Percentiles rank a stretch among this genome's conserved stretches.
Conservation (phyloP, 169 alveolate genomes). For the Plasmodium berghei region DNA sequence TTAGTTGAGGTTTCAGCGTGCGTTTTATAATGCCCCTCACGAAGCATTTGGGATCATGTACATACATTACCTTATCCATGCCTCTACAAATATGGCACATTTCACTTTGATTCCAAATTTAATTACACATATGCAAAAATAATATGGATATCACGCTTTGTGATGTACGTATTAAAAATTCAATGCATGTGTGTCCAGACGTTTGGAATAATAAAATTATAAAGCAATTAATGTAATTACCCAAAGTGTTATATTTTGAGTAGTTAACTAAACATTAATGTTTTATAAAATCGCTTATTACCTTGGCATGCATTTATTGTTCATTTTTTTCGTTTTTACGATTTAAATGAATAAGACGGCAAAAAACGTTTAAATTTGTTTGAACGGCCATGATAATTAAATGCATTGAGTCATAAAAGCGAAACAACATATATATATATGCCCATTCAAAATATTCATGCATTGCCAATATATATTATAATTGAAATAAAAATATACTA, state of each 20-base stretch:
- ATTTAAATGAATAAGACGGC: slow-evolving; percentile 54
- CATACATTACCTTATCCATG: not conserved
- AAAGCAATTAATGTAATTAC: slow-evolving; percentile 16
- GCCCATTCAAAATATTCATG: no score
- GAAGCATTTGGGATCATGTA: not conserved
- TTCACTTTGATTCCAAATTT: slow-evolving; percentile 25
- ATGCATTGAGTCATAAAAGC: slow-evolving; percentile 76
- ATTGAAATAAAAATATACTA: no score
- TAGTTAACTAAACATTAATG: slow-evolving; percentile 18
- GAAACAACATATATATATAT: slow-evolving; percentile 1
- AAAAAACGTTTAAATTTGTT: not conserved
- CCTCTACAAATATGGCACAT: not conserved
- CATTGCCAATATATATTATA: no score
- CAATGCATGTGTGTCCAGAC: slow-evolving; percentile 58
- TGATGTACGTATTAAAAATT: no score
- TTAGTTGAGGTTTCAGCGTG: no score
- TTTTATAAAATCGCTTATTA: slow-evolving; percentile 49
- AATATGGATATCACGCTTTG: no score
- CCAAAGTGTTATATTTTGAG: slow-evolving; percentile 32
- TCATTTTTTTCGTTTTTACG: slow-evolving; percentile 9
- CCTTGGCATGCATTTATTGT: slow-evolving; percentile 77
- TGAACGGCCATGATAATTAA: slow-evolving; percentile 53
- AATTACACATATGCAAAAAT: slow-evolving; percentile 40
- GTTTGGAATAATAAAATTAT: slow-evolving; percentile 29
- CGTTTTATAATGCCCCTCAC: no score